Conservation (phyloP, 2,329 filamentous ascomycete species). For the Pestalotiopsis sp. region DNA sequence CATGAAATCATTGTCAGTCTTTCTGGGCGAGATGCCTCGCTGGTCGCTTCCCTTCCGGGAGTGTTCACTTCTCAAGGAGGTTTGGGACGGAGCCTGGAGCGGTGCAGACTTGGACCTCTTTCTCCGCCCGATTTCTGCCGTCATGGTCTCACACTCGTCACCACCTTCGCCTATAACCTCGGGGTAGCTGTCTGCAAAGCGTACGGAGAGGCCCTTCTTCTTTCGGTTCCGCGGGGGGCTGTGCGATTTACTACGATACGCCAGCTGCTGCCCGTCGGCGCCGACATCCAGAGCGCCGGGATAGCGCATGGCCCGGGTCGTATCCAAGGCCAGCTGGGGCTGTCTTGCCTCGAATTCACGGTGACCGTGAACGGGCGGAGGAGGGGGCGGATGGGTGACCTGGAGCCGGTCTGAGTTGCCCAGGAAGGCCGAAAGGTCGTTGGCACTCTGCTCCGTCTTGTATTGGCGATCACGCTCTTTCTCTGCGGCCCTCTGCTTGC, state of each 20-base stretch:
- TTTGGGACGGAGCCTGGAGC: conserved; percentile 34
- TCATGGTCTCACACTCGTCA: conserved; percentile 77
- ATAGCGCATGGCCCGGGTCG: conserved; percentile 56
- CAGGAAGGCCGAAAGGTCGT: conserved; percentile 63
- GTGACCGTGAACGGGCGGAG: conserved; percentile 33
- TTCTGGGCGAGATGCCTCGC: conserved; percentile 28
- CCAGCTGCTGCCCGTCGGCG: conserved; percentile 46
- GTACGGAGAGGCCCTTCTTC: conserved; percentile 68
- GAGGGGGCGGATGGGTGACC: conserved; percentile 53
- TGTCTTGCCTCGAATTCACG: conserved; percentile 23
- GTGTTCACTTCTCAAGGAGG: conserved; percentile 32
- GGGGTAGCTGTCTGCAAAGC: conserved; percentile 72
- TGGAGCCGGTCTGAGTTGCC: conserved; percentile 58
- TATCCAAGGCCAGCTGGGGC: conserved; percentile 57
- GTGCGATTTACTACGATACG: conserved; percentile 44
- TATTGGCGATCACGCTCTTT: conserved; percentile 20
- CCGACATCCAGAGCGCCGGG: conserved; percentile 55
- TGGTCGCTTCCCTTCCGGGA: conserved; percentile 25
- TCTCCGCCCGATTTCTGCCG: conserved; percentile 69
- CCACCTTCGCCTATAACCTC: conserved; percentile 90
- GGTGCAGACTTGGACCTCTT: conserved; percentile 47
- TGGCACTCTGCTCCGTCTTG: conserved; percentile 46
- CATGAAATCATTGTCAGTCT: conserved; percentile 47
- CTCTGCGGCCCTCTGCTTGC: conserved; percentile 38
- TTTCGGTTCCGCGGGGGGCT: conserved; percentile 55